Evolutionary conservation across 129 eudicot species (phyloP).

Genomic region (Helianthus tuberosus): DNA sequence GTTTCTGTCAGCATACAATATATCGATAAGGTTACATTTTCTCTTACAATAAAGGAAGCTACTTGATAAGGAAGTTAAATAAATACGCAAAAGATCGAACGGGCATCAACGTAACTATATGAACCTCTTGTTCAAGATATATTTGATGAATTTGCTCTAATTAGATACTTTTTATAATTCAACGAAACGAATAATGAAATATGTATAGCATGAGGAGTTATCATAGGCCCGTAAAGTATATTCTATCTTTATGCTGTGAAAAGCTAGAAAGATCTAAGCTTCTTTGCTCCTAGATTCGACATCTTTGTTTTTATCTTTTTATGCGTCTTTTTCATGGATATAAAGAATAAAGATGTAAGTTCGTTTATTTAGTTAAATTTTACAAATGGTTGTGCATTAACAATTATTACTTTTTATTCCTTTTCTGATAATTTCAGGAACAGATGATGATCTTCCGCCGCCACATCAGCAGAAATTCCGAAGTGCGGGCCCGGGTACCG

Average conservation of each 20-base stretch:
- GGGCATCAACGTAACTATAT: background rate
- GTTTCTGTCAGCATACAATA: too few relatives aligned
- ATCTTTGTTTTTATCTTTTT: background rate
- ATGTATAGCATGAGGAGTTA: background rate
- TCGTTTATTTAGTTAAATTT: too few relatives aligned
- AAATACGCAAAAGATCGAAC: background rate
- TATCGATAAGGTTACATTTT: too few relatives aligned
- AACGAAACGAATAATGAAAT: background rate
- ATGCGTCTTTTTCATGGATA: background rate
- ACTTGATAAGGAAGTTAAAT: slow-evolving; percentile 15
- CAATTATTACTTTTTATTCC: background rate
- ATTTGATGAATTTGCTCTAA: background rate
- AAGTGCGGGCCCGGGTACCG: slow-evolving; percentile 48
- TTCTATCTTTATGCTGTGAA: slow-evolving; percentile 5
- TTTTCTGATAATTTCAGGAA: slow-evolving; percentile 44
- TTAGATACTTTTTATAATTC: background rate
- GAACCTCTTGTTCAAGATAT: background rate
- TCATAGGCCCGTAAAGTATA: background rate
- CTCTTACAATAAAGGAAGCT: slow-evolving; percentile 3
- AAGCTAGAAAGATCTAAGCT: slow-evolving; percentile 4
- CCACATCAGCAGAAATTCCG: slow-evolving; percentile 60
- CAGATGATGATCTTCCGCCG: slow-evolving; percentile 71
- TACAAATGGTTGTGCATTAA: slow-evolving; percentile 1
- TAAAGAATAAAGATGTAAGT: background rate
- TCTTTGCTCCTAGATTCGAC: background rate